A percentile compares a stretch with the other conserved stretches of the same genome.
Conservation (phyloP, 2,329 filamentous ascomycete genomes). For the Stemphylium beticola region DNA sequence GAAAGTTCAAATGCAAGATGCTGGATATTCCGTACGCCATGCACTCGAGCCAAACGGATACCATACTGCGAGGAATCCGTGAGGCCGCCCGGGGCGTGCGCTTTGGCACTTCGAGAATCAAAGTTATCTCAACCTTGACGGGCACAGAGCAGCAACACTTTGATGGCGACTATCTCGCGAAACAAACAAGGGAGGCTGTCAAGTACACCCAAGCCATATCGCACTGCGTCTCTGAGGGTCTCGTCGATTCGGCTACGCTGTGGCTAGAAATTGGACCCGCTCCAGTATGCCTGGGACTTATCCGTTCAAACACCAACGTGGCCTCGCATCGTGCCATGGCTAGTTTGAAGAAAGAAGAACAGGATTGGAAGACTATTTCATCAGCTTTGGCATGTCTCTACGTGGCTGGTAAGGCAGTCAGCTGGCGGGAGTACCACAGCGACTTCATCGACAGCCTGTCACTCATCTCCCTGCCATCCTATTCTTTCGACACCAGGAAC, state of each 20-base stretch:
- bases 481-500: background rate
- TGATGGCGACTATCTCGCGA: too few species aligned
- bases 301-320: too few species aligned
- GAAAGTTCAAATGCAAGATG: too few species aligned
- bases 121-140: too few species aligned
- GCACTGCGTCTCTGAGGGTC: background rate
- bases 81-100: too few species aligned
- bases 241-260: background rate
- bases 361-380: background rate
- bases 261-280: background rate
- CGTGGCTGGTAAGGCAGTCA: background rate
- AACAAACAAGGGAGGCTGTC: too few species aligned
- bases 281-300: background rate
- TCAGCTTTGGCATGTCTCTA: background rate
- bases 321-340: background rate
- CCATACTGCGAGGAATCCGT: too few species aligned
- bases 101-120: too few species aligned
- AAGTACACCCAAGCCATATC: too few species aligned
- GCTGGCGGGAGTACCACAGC: background rate
- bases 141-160: too few species aligned
- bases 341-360: background rate
- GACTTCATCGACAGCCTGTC: background rate
- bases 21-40: too few species aligned
- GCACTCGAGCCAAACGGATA: too few species aligned
- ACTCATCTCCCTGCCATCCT: background rate